Evolutionary conservation across 2,329 filamentous ascomycete genomes (phyloP).

Genomic region (Colletotrichum sp.): DNA sequence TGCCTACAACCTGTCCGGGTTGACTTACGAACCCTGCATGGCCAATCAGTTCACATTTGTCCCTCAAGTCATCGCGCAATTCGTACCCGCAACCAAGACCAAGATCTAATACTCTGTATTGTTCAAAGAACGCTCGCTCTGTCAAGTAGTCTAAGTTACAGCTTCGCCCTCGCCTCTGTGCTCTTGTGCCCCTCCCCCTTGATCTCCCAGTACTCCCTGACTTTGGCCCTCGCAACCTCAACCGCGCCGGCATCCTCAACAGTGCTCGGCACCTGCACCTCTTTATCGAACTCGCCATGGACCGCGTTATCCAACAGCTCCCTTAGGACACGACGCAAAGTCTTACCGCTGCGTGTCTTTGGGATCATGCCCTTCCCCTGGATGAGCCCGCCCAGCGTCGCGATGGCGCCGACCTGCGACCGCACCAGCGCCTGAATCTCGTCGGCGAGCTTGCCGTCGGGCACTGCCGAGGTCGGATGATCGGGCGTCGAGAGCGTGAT

Average conservation of each 20-base stretch:
- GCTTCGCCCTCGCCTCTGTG: conserved; percentile 54
- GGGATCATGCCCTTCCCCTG: conserved; percentile 88
- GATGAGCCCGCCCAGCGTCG: conserved; percentile 83
- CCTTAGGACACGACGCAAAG: conserved; percentile 78
- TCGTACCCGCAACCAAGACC: background rate
- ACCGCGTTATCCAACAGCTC: conserved; percentile 86
- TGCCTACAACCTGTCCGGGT: background rate
- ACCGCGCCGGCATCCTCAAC: conserved; percentile 83
- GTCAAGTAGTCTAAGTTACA: conserved; percentile 34
- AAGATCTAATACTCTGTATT: background rate
- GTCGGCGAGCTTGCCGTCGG: conserved; percentile 45
- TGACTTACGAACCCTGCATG: background rate
- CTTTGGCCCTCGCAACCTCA: conserved; percentile 71
- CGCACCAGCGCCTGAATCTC: conserved; percentile 79
- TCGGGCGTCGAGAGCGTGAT: conserved; percentile 59
- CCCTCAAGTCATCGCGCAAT: background rate
- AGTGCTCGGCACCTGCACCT: conserved; percentile 79
- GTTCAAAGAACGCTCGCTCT: background rate
- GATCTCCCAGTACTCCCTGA: conserved; percentile 76
- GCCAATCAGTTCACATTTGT: background rate
- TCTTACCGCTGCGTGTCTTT: conserved; percentile 92
- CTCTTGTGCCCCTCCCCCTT: conserved; percentile 45
- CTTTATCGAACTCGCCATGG: conserved; percentile 73
- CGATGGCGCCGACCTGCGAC: conserved; percentile 85
- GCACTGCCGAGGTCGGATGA: conserved; percentile 56